Evolutionary conservation across 192 early-diverging fungal species (phyloP), one percentile per base, ranked within the genome.

Genomic region (Chytriomyces sp.): DNA sequence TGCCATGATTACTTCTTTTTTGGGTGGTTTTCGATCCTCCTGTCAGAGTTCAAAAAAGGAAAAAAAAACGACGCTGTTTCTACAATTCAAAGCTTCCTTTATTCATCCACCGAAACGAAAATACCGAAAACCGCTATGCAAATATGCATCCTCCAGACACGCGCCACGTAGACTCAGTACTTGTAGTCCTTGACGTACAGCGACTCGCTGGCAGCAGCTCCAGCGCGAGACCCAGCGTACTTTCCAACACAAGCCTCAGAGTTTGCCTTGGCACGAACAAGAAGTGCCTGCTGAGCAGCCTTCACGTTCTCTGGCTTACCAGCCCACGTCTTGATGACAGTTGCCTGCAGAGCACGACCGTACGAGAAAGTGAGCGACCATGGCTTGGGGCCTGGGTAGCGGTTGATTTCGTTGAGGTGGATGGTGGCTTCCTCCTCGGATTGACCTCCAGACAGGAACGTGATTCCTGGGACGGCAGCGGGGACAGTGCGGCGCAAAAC

Each of bases 361-460:
- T 82, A 85, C 28, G 79, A 81, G 73, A 85, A 85, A 24, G 84
- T 83, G 47, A 85, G 71, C 7, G 84, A 48, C 84, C 84, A 85
- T 44, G 82, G 82, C 61, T 65, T 50, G 44, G 67, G 18, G 11
- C 48, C 71, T 5, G 62, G 46, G 63, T 69, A 45, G 24, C 61
- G 47, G 80, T 85, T 85, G 69, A 85, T 85, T 43, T 65, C 84
- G 80, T 82, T 78, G 16, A 85, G 75, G 74, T 85, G 80, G 35
- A 79, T 28, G 62, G 84, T 85, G 53, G 84, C 84, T 18, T 71
- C 74, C 61, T 78, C 79, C 72, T 82, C 81, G 49, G 79, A 79
- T 70, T 85, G 84, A 35, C 84, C 84, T 26, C 84, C 84, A 45
- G 81, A 83, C 48, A 85, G 75, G 75, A 85, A 85, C 59, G 84